Evolutionary conservation across 331 rosid genomes (phyloP), one percentile per base, ranked within the genome.

Genomic region (Quercus phellos): DNA sequence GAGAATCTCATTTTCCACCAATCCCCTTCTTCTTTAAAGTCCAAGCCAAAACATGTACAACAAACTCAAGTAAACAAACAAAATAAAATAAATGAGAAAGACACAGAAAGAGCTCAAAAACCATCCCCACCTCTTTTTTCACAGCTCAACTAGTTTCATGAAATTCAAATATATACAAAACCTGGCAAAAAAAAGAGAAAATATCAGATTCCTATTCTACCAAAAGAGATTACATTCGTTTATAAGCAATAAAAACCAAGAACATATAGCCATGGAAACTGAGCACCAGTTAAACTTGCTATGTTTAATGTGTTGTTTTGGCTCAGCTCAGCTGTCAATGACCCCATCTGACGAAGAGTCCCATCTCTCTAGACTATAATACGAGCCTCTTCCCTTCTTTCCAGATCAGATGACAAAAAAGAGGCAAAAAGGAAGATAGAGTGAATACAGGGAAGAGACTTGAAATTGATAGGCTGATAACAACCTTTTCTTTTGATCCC

Each of bases 371-470:
- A 71, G 17, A 72, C 82, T 30, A 59, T 58, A 75, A 64, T 55
- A 61, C 74, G 35, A 61, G 60, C 51, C 63, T 78, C 78, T 51
- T 35, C 59, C 29, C 61, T 76, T 72, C 84, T 81, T 81, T 78
- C 86, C 86, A 81, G 83, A 79, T 85, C 85, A 75, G 79, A 78
- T 74, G 75, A 66, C 84, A 75, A 72, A 76, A 70, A 85, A 70
- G 73, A 79, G 80, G 80, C 82, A 56, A 77, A 77, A 80, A 73
- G 79, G 76, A 53, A 79, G 72, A 27, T n/a, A 51, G 75, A 76
- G 85, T 68, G 79, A 82, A 72, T 79, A 54, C 43, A 59, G 79
- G 77, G 73, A 73, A 53, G 51, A 51, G 71, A 74, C 54, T 76
- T 77, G 79, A 46, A 79, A 64, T 79, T 51, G 59, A 76, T 72